phyloP scores from a whole-genome alignment of 1,284 basidiomycete genomes.

The Cryptococcus amylolentus region DNA sequence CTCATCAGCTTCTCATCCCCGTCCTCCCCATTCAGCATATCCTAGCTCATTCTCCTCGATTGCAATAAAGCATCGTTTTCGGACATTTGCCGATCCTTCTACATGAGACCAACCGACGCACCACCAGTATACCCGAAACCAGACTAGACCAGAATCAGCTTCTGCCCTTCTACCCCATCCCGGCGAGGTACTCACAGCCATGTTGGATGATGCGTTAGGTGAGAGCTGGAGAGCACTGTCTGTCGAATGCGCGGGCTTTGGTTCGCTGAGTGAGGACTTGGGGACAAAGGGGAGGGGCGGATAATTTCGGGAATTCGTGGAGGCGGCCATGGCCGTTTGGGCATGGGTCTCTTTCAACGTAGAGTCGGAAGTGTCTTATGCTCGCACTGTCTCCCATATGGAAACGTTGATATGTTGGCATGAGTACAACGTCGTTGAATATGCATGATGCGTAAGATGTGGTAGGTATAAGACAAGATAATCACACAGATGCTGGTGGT shows the following conservation, averaged over 20 bases:
- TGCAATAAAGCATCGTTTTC: not conserved
- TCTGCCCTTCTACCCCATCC: not conserved
- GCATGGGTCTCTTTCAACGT: too few relatives aligned
- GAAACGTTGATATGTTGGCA: too few relatives aligned
- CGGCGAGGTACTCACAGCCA: conserved; percentile 17
- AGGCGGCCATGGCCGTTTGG: too few relatives aligned
- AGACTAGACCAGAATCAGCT: conserved; percentile 44
- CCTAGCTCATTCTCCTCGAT: not conserved
- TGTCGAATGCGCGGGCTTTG: conserved; percentile 11
- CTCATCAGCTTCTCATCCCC: not conserved
- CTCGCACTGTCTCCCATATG: too few relatives aligned
- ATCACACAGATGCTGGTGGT: too few relatives aligned
- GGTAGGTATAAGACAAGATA: too few relatives aligned
- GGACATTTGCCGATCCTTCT: not conserved
- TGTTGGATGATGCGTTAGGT: not conserved
- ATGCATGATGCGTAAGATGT: too few relatives aligned
- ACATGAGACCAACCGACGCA: conserved; percentile 33
- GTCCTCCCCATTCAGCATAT: not conserved
- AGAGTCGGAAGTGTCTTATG: too few relatives aligned
- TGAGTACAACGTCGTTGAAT: too few relatives aligned
- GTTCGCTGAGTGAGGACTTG: conserved; percentile 2
- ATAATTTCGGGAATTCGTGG: too few relatives aligned
- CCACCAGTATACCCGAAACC: conserved; percentile 68
- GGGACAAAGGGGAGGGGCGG: too few relatives aligned
- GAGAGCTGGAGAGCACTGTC: not conserved